Base-by-base conservation (phyloP, 805 yeast species). In the Ogataea populi-albae region DNA sequence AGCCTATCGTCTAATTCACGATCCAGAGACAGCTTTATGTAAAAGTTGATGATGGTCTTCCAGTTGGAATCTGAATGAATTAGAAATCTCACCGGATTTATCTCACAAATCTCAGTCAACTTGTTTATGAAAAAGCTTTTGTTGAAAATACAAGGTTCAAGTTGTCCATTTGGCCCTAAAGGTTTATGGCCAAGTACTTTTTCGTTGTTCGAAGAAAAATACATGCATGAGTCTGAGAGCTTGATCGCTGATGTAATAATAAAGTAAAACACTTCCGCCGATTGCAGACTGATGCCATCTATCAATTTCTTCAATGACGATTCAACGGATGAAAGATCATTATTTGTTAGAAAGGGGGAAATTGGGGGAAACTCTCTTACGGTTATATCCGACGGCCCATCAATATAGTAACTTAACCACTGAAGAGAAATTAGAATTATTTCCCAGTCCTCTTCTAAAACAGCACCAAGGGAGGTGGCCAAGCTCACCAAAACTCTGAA, bases 381-480 rank as follows among this genome's bases (percentile, higher is more conserved):
- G 10, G 58, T 62, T 20, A 60, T 53, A 4, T 65, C 67, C 0
- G 79, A 63, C 9, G 77, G 74, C 0, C 91, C 91, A 51, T 78
- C 68, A n/a, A 82, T 49, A 46, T 66, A 83, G 49, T 79, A 84
- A 37, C 83, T 79, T 32, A 81, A 69, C 94, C 94, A 85, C 57
- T 84, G 94, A 38, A 87, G 66, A 0, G 94, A 73, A 4, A 75
- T 68, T 14, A 80, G 52, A 4, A 81, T 55, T 12, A 69, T 69
- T 9, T 62, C 58, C 98, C 98, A 91, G 21, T 83, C 75, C 3
- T 62, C 55, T 5, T 72, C 73, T 11, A 91, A 66, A 1, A 79
- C 73, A 1, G 89, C 74, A 0, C 96, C 97, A n/a, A 91, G 60
- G 0, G 96, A 84, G 3, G 80, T 71, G 0, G 91, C 88, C 32